These are phyloP conservation scores for Phellopilus nigrolimitatus DNA, from an alignment of 1,284 basidiomycete species.

Conservation along the genomic window DNA sequence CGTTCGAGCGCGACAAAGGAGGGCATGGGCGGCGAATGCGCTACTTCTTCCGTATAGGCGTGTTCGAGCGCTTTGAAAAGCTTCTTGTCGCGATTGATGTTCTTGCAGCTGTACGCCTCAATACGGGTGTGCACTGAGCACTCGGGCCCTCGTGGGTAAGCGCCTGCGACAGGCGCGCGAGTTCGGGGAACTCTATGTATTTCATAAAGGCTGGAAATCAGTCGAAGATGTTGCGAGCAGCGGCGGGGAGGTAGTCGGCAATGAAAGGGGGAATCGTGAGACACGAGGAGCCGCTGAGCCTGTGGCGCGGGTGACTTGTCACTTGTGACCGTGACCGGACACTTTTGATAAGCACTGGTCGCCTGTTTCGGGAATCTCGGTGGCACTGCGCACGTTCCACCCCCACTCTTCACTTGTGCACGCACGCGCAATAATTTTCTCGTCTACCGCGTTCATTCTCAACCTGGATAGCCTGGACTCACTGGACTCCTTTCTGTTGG, in stretches of 20 bases:
- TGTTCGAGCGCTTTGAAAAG: conserved; percentile 90
- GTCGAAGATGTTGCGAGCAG: not conserved
- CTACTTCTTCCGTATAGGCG: conserved; percentile 75
- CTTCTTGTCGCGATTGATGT: conserved; percentile 94
- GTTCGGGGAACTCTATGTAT: conserved; percentile 82
- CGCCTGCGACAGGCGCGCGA: conserved; percentile 76
- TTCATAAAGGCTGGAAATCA: conserved; percentile 72
- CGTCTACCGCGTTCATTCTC: too few species aligned
- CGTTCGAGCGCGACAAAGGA: conserved; percentile 63
- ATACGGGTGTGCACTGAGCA: conserved; percentile 90
- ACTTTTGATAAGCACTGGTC: not conserved
- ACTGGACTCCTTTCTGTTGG: too few species aligned
- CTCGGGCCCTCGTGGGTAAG: conserved; percentile 83
- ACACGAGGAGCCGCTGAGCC: not conserved
- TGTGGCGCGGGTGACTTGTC: not conserved
- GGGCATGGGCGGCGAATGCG: conserved; percentile 65
- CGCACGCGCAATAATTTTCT: too few species aligned
- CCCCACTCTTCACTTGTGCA: too few species aligned
- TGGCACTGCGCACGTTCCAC: not conserved
- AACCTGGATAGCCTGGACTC: too few species aligned
- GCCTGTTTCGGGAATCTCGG: not conserved
- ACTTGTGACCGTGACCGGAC: not conserved
- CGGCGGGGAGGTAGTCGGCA: not conserved
- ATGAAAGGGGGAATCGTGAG: not conserved
- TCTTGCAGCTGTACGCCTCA: conserved; percentile 98